These are phyloP conservation scores for Monosporascus cannonballus DNA, from an alignment of 2,329 filamentous ascomycete genomes.

Conservation along the genomic window DNA sequence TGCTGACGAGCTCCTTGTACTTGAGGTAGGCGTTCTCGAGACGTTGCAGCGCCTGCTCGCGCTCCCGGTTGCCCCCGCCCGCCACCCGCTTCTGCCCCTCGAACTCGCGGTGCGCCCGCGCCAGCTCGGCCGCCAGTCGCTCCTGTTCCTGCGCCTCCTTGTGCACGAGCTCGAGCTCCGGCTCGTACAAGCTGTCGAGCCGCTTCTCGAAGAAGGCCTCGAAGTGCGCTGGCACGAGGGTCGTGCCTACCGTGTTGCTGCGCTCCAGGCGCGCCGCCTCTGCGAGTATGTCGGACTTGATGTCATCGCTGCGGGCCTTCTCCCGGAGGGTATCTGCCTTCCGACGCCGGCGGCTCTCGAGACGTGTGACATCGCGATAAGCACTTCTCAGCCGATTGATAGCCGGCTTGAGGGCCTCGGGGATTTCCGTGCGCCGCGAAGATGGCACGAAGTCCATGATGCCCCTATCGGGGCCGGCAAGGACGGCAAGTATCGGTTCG, in stretches of 20 bases:
- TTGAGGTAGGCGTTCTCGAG: slow-evolving; percentile 90
- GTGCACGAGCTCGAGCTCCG: slow-evolving; percentile 64
- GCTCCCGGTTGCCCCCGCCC: slow-evolving; percentile 60
- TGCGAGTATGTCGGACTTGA: slow-evolving; percentile 74
- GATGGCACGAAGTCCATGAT: slow-evolving; percentile 87
- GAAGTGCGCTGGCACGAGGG: slow-evolving; percentile 83
- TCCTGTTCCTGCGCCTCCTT: slow-evolving; percentile 74
- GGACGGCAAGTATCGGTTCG: slow-evolving; percentile 66
- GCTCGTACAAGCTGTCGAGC: slow-evolving; percentile 69
- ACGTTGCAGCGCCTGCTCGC: slow-evolving; percentile 79
- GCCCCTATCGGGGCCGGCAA: slow-evolving; percentile 73
- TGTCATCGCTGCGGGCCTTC: slow-evolving; percentile 80
- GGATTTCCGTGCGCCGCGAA: slow-evolving; percentile 71
- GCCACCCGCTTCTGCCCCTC: slow-evolving; percentile 60
- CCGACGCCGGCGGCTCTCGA: slow-evolving; percentile 74
- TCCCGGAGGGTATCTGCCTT: slow-evolving; percentile 74
- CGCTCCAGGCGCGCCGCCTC: slow-evolving; percentile 83
- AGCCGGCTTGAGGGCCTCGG: slow-evolving; percentile 72
- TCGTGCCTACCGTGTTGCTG: slow-evolving; percentile 70
- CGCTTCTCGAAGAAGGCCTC: slow-evolving; percentile 84
- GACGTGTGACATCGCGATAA: slow-evolving; percentile 76
- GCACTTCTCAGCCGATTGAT: slow-evolving; percentile 70
- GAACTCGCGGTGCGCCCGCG: slow-evolving; percentile 74
- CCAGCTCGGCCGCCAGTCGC: slow-evolving; percentile 60
- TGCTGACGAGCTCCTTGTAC: slow-evolving; percentile 92